Conservation (phyloP, 1,284 basidiomycete species). For the Tilletia setariae region DNA sequence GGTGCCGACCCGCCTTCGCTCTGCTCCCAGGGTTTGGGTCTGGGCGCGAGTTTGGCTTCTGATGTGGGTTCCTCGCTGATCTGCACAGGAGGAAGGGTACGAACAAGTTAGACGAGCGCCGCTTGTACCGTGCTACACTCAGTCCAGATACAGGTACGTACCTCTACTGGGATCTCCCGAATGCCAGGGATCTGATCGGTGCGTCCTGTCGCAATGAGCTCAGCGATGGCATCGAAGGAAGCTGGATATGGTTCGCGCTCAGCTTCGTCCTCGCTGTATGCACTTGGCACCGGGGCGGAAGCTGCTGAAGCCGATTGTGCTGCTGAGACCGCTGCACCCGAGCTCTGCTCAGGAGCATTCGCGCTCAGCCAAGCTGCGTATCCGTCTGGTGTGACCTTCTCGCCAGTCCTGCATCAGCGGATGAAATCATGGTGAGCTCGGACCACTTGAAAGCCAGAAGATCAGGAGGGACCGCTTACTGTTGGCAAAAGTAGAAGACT, state of each 20-base stretch:
- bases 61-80: constrained; percentile 13
- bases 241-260: constrained; percentile 39
- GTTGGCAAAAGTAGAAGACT: constrained; percentile 28
- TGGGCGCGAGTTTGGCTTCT: constrained; percentile 1
- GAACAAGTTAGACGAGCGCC: too few species aligned
- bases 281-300: neutral
- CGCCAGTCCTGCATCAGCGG: constrained; percentile 23
- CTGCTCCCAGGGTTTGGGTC: constrained; percentile 13
- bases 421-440: constrained; percentile 9
- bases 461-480: neutral
- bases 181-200: constrained; percentile 50
- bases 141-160: too few species aligned
- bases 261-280: neutral
- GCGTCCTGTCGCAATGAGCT: constrained; percentile 50
- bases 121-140: too few species aligned
- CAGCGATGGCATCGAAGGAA: constrained; percentile 49
- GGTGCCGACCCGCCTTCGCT: neutral
- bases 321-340: neutral
- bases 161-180: constrained; percentile 45
- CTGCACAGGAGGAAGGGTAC: neutral
- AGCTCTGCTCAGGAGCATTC: constrained; percentile 5
- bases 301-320: neutral
- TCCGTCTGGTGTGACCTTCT: constrained; percentile 28
- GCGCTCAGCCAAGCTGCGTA: constrained; percentile 27
- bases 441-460: neutral